Evolutionary conservation across 169 alveolate species (phyloP).

Genomic region (Plasmodium chabaudi): DNA sequence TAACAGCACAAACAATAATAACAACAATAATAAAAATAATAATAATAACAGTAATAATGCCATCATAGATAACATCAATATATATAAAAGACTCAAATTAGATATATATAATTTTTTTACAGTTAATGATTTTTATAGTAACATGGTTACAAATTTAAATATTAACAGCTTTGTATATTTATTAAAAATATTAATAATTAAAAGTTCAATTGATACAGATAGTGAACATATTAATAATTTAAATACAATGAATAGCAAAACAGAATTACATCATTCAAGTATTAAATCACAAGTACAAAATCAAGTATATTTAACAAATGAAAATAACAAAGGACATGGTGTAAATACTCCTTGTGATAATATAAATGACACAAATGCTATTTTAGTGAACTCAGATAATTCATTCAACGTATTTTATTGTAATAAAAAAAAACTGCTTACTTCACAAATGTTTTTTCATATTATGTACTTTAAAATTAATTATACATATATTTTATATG

Average conservation of each 20-base stretch:
- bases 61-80: conserved; percentile 57
- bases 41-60: conserved; percentile 62
- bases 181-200: conserved; percentile 59
- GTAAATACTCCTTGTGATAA: conserved; percentile 7
- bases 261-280: conserved; percentile 24
- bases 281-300: conserved; percentile 13
- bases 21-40: conserved; percentile 30
- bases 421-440: conserved; percentile 31
- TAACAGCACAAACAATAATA: not conserved
- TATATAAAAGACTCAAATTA: conserved; percentile 73
- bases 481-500: conserved; percentile 65
- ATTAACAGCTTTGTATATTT: conserved; percentile 63
- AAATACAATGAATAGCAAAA: not conserved
- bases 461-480: conserved; percentile 64
- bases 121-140: conserved; percentile 67
- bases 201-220: conserved; percentile 26
- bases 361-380: conserved; percentile 62
- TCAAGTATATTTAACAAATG: conserved; percentile 26
- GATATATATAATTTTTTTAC: conserved; percentile 75
- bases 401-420: conserved; percentile 36
- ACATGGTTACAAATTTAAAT: conserved; percentile 66
- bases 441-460: conserved; percentile 73
- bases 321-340: not conserved
- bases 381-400: conserved; percentile 64
- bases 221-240: conserved; percentile 15